phyloP scores from a whole-genome alignment of 371 early-diverging fungal species.

The Rhizopus sp. region DNA sequence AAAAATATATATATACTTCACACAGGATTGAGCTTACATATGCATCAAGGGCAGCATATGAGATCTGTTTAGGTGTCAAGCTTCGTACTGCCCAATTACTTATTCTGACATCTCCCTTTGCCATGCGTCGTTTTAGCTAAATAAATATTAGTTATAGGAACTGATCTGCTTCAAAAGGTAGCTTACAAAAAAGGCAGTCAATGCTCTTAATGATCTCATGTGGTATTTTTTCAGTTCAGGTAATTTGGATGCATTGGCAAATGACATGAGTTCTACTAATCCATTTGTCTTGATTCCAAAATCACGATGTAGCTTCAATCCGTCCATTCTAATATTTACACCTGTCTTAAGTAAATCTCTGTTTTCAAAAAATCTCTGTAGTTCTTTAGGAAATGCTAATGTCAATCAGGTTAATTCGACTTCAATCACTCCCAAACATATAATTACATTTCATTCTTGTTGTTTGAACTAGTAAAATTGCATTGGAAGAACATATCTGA shows the following conservation, averaged over 20 bases:
- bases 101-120: constrained; percentile 41
- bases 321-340: constrained; percentile 56
- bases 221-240: constrained; percentile 27
- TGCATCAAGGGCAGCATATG: constrained; percentile 65
- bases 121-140: constrained; percentile 49
- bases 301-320: constrained; percentile 49
- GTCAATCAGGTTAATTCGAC: background rate
- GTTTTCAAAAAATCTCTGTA: constrained; percentile 42
- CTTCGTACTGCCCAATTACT: constrained; percentile 51
- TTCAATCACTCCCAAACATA: no score
- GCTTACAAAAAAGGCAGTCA: constrained; percentile 51
- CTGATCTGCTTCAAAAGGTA: background rate
- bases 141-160: background rate
- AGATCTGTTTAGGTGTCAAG: constrained; percentile 35
- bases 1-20: background rate
- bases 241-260: constrained; percentile 32
- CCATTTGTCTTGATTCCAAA: constrained; percentile 54
- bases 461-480: constrained; percentile 52
- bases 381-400: constrained; percentile 41
- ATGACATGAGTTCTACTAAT: constrained; percentile 45
- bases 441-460: constrained; percentile 39
- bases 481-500: constrained; percentile 52
- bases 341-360: constrained; percentile 49
- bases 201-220: constrained; percentile 38
- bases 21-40: constrained; percentile 41